Conservation (phyloP, 2,329 filamentous ascomycete species). For the Tolypocladium tropicale region DNA sequence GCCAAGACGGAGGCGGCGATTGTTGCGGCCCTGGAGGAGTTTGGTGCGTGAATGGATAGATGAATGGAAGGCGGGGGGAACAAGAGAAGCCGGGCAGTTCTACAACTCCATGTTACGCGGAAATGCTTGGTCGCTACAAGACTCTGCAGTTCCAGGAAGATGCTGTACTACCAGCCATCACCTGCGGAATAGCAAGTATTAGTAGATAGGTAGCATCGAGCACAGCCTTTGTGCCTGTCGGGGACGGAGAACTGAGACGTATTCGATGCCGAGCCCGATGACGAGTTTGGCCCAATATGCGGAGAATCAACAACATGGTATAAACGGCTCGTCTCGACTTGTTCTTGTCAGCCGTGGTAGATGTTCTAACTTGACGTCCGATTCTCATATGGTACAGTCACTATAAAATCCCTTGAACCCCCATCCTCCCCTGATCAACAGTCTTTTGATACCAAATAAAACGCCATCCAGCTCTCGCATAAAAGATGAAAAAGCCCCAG, state of each 20-base stretch:
- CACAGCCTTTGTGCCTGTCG: no score
- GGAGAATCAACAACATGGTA: background rate
- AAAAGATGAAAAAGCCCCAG: background rate
- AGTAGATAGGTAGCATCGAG: no score
- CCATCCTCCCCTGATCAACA: constrained; percentile 4
- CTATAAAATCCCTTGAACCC: constrained; percentile 13
- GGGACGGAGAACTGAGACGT: no score
- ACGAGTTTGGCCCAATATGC: background rate
- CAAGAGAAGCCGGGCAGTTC: no score
- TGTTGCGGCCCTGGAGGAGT: background rate
- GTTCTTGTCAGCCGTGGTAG: background rate
- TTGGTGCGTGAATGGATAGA: background rate
- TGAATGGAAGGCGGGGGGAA: no score
- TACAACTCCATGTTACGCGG: no score
- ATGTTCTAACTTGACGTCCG: constrained; percentile 7
- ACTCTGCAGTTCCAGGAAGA: no score
- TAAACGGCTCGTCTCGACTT: background rate
- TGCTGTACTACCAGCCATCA: no score
- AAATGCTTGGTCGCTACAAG: no score
- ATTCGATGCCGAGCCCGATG: no score
- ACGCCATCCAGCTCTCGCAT: constrained; percentile 18
- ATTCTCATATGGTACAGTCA: constrained; percentile 15
- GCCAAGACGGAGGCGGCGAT: background rate
- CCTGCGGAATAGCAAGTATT: no score
- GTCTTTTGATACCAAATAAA: constrained; percentile 9